A percentile compares a stretch with the other conserved stretches of the same genome.
Conservation (phyloP, 371 early-diverging fungal genomes). For the Capillidium heterosporum region DNA sequence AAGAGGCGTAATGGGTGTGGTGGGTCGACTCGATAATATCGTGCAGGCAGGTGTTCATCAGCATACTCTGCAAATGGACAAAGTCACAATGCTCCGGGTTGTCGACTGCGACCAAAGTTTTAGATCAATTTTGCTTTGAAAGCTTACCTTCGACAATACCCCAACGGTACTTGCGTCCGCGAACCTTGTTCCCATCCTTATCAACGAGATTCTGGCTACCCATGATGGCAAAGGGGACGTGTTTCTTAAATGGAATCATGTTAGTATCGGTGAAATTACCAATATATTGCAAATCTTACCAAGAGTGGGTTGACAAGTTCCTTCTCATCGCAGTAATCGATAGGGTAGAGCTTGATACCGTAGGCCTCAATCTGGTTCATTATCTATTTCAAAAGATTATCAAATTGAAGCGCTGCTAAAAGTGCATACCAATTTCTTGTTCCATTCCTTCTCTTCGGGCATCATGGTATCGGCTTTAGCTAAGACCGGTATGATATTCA, state of each 20-base stretch:
- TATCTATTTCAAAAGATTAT: conserved; percentile 15
- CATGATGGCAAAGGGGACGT: conserved; percentile 85
- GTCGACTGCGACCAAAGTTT: conserved; percentile 36
- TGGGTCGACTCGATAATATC: conserved; percentile 69
- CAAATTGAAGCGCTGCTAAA: not conserved
- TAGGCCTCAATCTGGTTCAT: conserved; percentile 50
- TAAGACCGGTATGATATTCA: conserved; percentile 78
- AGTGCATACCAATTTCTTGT: conserved; percentile 35
- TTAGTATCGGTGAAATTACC: not conserved
- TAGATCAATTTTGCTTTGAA: not conserved
- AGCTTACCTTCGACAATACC: conserved; percentile 75
- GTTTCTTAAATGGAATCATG: conserved; percentile 18
- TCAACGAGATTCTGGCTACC: conserved; percentile 62
- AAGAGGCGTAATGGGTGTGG: conserved; percentile 52
- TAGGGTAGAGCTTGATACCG: conserved; percentile 51
- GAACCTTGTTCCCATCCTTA: conserved; percentile 47
- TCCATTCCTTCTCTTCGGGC: conserved; percentile 31
- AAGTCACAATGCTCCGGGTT: conserved; percentile 77
- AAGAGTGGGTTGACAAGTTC: conserved; percentile 49
- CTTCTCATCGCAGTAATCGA: conserved; percentile 27
- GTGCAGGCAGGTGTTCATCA: conserved; percentile 54
- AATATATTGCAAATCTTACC: conserved; percentile 19
- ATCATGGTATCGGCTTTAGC: conserved; percentile 54
- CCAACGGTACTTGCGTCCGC: conserved; percentile 95
- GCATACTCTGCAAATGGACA: conserved; percentile 49